phyloP scores from a whole-genome alignment of 208 protist species.

The Leishmania amazonensis region DNA sequence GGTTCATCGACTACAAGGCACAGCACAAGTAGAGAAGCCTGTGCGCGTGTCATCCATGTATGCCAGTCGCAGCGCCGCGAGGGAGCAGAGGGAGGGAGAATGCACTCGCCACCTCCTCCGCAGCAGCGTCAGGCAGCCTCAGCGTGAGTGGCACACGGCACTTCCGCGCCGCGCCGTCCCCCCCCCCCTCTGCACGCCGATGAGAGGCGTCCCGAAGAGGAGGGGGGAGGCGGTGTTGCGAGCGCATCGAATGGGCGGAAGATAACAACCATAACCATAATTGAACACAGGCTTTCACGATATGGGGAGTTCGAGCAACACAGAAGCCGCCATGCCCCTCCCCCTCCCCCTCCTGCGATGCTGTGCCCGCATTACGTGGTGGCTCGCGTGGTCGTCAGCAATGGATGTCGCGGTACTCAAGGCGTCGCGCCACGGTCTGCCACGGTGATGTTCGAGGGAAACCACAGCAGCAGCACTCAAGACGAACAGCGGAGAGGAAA shows the following conservation, averaged over 20 bases:
- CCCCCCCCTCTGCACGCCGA: neutral
- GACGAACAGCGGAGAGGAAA: neutral
- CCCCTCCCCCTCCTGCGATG: neutral
- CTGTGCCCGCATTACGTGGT: neutral
- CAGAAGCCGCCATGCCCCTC: neutral
- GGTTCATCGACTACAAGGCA: constrained; percentile 75
- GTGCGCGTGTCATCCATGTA: neutral
- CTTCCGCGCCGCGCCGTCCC: no score
- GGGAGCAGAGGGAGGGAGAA: neutral
- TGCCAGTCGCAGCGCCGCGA: neutral
- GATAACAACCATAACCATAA: neutral
- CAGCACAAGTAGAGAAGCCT: constrained; percentile 27
- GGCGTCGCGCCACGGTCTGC: neutral
- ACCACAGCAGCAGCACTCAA: neutral
- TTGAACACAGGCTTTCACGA: neutral
- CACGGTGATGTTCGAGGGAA: neutral
- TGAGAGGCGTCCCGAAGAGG: neutral
- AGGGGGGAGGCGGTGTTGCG: neutral
- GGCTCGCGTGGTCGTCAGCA: neutral
- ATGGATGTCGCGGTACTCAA: neutral
- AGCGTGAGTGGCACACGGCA: constrained; percentile 2
- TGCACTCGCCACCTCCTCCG: neutral
- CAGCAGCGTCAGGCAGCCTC: constrained; percentile 1
- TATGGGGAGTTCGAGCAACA: neutral
- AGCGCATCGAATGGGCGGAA: neutral